These are phyloP conservation scores for Fragosphaeria purpurea DNA, from an alignment of 2,329 filamentous ascomycete species.

Conservation along the genomic window DNA sequence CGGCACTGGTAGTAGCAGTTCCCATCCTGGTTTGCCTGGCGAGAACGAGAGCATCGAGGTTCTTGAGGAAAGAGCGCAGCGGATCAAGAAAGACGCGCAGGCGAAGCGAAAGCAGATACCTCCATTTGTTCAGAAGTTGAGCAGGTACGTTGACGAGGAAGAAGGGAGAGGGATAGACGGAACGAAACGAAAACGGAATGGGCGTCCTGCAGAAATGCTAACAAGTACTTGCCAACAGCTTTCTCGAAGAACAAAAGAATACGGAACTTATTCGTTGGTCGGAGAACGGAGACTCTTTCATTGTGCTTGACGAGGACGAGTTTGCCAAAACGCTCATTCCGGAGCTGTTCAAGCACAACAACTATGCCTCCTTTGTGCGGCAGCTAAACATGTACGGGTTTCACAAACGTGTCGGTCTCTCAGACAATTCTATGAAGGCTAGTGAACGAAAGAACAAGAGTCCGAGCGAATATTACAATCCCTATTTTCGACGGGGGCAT, in stretches of 20 bases:
- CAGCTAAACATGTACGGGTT: constrained; percentile 98
- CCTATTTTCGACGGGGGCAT: constrained; percentile 87
- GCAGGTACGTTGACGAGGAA: constrained; percentile 52
- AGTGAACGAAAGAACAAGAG: constrained; percentile 97
- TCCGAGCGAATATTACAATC: constrained; percentile 95
- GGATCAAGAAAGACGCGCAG: constrained; percentile 80
- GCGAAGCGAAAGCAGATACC: constrained; percentile 91
- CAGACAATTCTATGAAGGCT: constrained; percentile 94
- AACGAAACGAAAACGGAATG: too few relatives aligned
- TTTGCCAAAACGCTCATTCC: constrained; percentile 96
- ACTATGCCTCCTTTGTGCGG: constrained; percentile 91
- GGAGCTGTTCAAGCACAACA: constrained; percentile 98
- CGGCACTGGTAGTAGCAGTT: not conserved
- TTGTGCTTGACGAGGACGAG: constrained; percentile 93
- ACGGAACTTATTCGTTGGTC: constrained; percentile 96
- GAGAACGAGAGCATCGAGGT: constrained; percentile 66
- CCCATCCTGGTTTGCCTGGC: constrained; percentile 17
- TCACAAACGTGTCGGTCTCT: constrained; percentile 87
- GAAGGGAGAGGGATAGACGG: too few relatives aligned
- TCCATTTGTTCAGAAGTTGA: constrained; percentile 94
- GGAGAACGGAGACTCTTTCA: constrained; percentile 89
- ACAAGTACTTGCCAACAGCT: constrained; percentile 44
- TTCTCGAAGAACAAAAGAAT: constrained; percentile 86
- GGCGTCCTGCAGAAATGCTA: not conserved
- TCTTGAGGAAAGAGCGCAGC: constrained; percentile 66